A percentile compares a stretch with the other conserved stretches of the same genome.
Conservation (phyloP, 1,284 basidiomycete species). For the Pyrrhoderma lamaoense region DNA sequence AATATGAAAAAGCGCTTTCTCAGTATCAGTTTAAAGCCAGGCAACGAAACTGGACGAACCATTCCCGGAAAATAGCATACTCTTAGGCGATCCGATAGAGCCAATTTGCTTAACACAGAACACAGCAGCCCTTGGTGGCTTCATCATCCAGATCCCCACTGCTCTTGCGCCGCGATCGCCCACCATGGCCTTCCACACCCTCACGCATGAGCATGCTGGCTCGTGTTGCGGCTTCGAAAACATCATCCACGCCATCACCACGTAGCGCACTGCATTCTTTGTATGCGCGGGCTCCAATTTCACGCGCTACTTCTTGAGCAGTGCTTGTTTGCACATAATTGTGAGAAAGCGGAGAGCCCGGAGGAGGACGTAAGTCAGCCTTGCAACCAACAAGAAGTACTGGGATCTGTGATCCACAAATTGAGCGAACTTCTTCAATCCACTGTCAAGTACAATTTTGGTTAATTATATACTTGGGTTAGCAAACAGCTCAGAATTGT, state of each 20-base stretch:
- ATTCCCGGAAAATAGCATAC: background rate
- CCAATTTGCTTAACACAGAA: conserved; percentile 41
- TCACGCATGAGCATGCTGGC: conserved; percentile 92
- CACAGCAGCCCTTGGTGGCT: conserved; percentile 40
- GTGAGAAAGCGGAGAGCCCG: conserved; percentile 33
- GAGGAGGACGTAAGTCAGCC: conserved; percentile 66
- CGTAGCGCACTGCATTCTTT: conserved; percentile 89
- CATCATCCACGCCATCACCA: conserved; percentile 91
- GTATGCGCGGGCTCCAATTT: conserved; percentile 84
- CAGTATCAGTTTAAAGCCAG: background rate
- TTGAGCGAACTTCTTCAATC: conserved; percentile 93
- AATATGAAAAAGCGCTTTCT: background rate
- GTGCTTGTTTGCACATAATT: conserved; percentile 64
- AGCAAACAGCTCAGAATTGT: conserved; percentile 15
- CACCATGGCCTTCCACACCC: conserved; percentile 47
- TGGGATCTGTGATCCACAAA: conserved; percentile 80
- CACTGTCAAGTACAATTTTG: conserved; percentile 49
- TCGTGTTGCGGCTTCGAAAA: conserved; percentile 91
- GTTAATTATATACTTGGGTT: background rate
- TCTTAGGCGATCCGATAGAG: background rate
- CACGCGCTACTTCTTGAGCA: conserved; percentile 70
- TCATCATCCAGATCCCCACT: conserved; percentile 46
- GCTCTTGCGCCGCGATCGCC: conserved; percentile 34
- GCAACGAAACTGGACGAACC: background rate
- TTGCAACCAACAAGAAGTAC: conserved; percentile 86